Evolutionary conservation across 306 rosid genomes (phyloP), one percentile per base, ranked within the genome.

Genomic region (Casuarina cunninghamiana): DNA sequence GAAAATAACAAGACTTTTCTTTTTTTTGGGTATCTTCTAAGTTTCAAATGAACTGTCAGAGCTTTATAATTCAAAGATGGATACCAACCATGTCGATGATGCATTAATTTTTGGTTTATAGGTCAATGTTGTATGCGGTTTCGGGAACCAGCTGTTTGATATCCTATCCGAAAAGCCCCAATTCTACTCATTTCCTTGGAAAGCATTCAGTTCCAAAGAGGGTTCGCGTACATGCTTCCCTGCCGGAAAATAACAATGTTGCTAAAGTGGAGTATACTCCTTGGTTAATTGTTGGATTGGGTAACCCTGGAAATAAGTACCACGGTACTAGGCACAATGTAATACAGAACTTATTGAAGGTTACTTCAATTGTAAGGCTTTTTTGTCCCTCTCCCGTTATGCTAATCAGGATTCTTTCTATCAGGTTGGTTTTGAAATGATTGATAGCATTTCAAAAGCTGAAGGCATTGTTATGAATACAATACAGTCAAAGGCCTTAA

Each of bases 251-350:
- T 53, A 79, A 67, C 17, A 87, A 86, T 79, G 90, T 82, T 48
- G 77, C 77, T 72, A 82, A 83, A 87, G 84, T 91, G 84, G 98
- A 94, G 70, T 94, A 90, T 88, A 94, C 98, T 76, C 98, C 98
- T 70, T 94, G 98, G 98, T 85, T 94, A 74, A 78, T 94, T 42
- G 97, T 89, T 83, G 98, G 98, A 26, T 77, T 94, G 94, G 98
- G 98, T 48, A 94, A 94, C 83, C 98, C 97, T 5, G 98, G 97
- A 60, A 88, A 85, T 78, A 91, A 92, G 84, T 95, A 92, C 82
- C 92, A 92, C 50, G 96, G 93, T 62, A 92, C 98, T 9, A 86
- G 98, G 77, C 98, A 95, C 92, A 95, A 92, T 82, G 98, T 95
- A 91, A 75, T 41, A 13, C 2, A 35, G 37, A 74, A 3, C 37